Conservation (phyloP, 1,284 basidiomycete species). For the Leccinum huronense region DNA sequence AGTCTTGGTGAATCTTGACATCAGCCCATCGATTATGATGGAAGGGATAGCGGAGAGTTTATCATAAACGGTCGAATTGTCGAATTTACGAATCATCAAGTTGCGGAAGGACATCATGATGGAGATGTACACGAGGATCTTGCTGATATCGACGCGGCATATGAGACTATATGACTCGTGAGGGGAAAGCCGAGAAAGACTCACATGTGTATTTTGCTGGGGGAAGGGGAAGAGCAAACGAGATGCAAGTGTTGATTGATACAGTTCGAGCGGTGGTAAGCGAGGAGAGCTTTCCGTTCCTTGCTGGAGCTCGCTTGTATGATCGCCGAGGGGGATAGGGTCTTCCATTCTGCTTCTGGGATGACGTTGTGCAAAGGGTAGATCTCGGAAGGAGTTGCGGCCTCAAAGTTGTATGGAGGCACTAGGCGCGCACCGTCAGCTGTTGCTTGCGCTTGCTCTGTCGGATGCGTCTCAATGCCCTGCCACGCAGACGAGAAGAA, state of each 20-base stretch:
- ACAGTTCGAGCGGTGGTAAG: slow-evolving; percentile 67
- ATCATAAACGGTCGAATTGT: slow-evolving; percentile 52
- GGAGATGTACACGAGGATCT: slow-evolving; percentile 77
- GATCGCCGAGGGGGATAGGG: slow-evolving; percentile 54
- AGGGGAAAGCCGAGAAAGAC: slow-evolving; percentile 23
- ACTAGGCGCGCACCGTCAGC: slow-evolving; percentile 69
- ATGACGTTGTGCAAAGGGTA: slow-evolving; percentile 79
- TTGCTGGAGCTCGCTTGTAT: slow-evolving; percentile 48
- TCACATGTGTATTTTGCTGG: slow-evolving; percentile 60
- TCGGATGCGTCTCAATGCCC: not conserved
- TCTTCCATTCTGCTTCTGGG: slow-evolving; percentile 73
- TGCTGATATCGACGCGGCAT: slow-evolving; percentile 43
- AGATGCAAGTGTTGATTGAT: slow-evolving; percentile 56
- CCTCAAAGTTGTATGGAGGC: slow-evolving; percentile 67
- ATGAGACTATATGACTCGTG: slow-evolving; percentile 1
- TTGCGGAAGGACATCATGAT: slow-evolving; percentile 70
- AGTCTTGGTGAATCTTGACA: slow-evolving; percentile 79
- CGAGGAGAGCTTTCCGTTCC: slow-evolving; percentile 57
- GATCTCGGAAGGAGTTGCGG: slow-evolving; percentile 66
- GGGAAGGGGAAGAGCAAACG: slow-evolving; percentile 43
- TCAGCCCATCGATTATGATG: slow-evolving; percentile 68
- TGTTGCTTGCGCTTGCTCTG: slow-evolving; percentile 64
- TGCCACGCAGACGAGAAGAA: not conserved
- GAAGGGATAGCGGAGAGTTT: slow-evolving; percentile 60
- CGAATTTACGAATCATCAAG: slow-evolving; percentile 42